These are phyloP conservation scores for Candida peoriensis DNA, from an alignment of 805 yeast genomes.

Conservation along the genomic window DNA sequence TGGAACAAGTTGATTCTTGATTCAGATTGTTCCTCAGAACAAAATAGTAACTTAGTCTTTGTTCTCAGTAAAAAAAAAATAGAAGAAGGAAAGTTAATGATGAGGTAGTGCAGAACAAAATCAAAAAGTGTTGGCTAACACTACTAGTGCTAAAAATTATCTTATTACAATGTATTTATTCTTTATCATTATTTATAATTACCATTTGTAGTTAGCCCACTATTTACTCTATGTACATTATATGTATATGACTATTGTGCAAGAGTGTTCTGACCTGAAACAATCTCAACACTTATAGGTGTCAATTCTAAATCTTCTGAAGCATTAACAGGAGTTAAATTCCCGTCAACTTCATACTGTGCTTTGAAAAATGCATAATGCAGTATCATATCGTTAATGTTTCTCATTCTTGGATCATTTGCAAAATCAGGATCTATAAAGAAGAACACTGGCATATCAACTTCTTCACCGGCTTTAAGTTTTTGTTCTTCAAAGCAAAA, in stretches of 20 bases:
- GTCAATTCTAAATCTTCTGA: conserved; percentile 20
- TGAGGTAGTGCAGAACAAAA: no score
- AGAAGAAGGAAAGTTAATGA: no score
- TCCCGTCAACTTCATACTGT: conserved; percentile 37
- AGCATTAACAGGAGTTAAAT: conserved; percentile 26
- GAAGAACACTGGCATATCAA: conserved; percentile 98
- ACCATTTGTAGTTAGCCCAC: no score
- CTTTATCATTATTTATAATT: no score
- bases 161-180: no score
- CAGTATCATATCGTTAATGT: conserved; percentile 81
- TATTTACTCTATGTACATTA: background rate
- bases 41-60: background rate
- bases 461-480: conserved; percentile 92
- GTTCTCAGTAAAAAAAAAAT: no score
- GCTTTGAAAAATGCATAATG: conserved; percentile 88
- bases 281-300: conserved; percentile 15
- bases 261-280: no score
- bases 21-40: no score
- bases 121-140: no score
- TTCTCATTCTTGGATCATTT: conserved; percentile 86
- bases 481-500: conserved; percentile 97
- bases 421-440: conserved; percentile 96
- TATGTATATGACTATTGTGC: background rate
- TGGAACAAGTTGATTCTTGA: conserved; percentile 9
- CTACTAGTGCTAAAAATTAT: no score